phyloP scores from a whole-genome alignment of 1,139 yeast species.

The Kodamaea anthophila region DNA sequence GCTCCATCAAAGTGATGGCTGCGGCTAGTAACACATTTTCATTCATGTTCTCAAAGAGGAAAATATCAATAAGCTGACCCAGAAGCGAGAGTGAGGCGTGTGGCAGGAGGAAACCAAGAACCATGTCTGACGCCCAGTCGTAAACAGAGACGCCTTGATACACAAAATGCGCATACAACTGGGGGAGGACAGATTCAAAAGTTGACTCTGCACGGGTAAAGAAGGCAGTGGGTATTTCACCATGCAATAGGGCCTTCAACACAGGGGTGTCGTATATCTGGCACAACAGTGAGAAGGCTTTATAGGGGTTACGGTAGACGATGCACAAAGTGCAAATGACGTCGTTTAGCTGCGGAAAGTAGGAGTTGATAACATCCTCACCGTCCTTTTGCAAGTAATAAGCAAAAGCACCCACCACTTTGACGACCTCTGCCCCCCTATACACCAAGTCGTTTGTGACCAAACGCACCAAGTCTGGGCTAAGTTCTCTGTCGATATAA shows the following conservation, averaged over 20 bases:
- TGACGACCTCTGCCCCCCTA: conserved; percentile 5
- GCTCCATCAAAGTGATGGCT: conserved; percentile 42
- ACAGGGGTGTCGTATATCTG: conserved; percentile 29
- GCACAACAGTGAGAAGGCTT: conserved; percentile 41
- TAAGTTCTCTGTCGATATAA: conserved; percentile 15
- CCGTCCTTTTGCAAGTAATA: conserved; percentile 4
- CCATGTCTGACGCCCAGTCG: conserved; percentile 20
- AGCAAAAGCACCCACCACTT: conserved; percentile 7
- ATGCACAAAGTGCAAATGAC: conserved; percentile 39
- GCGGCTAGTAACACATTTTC: conserved; percentile 45
- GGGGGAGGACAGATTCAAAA: conserved; percentile 38
- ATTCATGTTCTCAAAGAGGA: conserved; percentile 47
- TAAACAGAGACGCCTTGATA: conserved; percentile 27
- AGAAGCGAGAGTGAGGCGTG: conserved; percentile 22
- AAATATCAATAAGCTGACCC: conserved; percentile 44
- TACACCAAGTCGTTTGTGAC: conserved; percentile 6
- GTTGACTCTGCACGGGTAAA: conserved; percentile 41
- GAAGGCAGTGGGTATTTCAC: conserved; percentile 10
- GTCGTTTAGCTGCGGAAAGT: conserved; percentile 21
- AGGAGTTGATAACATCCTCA: conserved; percentile 6
- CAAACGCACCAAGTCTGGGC: conserved; percentile 1
- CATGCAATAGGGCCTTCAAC: conserved; percentile 20
- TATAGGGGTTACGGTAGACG: conserved; percentile 26
- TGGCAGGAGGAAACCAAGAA: conserved; percentile 18
- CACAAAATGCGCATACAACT: conserved; percentile 46